phyloP scores from a whole-genome alignment of 306 rosid species.

The Casuarina equisetifolia region DNA sequence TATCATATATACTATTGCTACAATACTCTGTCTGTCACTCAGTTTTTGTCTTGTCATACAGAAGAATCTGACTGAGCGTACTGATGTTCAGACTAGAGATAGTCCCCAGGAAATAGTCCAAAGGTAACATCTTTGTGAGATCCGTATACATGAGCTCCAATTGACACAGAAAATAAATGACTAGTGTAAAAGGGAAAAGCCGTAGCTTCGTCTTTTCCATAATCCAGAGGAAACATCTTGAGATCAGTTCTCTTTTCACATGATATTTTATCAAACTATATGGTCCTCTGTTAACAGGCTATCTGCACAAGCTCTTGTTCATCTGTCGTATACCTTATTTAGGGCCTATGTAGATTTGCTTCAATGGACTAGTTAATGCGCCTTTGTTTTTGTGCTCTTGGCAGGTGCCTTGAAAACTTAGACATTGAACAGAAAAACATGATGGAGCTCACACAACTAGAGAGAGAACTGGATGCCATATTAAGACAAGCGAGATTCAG shows the following conservation, averaged over 20 bases:
- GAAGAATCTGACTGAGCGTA: background rate
- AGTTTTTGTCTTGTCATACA: background rate
- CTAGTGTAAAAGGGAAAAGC: background rate
- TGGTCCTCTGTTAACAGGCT: background rate
- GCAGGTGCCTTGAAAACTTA: background rate
- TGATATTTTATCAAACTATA: background rate
- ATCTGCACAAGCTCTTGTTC: background rate
- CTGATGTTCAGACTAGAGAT: background rate
- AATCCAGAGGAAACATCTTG: background rate
- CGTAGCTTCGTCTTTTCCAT: background rate
- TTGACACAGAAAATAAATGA: background rate
- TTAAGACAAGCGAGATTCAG: constrained; percentile 16
- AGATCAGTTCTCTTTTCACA: background rate
- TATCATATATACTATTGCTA: too few relatives aligned
- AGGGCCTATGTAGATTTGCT: background rate
- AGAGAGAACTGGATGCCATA: constrained; percentile 21
- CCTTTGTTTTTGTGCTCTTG: background rate
- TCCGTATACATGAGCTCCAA: background rate
- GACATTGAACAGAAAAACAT: constrained; percentile 22
- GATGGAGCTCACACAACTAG: constrained; percentile 22
- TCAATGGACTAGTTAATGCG: background rate
- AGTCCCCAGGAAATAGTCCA: constrained; percentile 17
- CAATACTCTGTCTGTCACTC: background rate
- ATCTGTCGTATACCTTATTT: background rate
- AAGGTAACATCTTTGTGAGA: constrained; percentile 10